Evolutionary conservation across 495 filamentous ascomycete genomes (phyloP).

Genomic region (Melanomma pulvis-pyrius): DNA sequence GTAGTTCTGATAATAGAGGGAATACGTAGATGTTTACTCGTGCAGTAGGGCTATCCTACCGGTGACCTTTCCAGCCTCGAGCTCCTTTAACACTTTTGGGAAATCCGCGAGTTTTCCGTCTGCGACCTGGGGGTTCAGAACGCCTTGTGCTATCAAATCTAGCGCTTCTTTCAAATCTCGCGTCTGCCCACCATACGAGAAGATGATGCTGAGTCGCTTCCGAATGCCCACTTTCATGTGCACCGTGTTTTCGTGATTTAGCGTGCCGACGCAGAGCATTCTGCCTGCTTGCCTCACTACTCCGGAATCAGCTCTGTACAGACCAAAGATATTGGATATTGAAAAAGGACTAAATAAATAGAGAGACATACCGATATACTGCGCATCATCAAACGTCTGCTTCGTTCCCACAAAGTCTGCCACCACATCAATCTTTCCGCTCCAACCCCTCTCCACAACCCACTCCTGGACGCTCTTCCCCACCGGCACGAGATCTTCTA

Average conservation of each 20-base stretch:
- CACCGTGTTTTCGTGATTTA: constrained; percentile 12
- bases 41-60: constrained; percentile 4
- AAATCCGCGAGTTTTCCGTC: constrained; percentile 8
- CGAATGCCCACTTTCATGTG: constrained; percentile 11
- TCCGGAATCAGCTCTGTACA: not conserved
- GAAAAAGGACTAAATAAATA: not conserved
- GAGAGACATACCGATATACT: constrained; percentile 1
- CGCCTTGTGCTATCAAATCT: not conserved
- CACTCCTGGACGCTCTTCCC: constrained; percentile 7
- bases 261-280: constrained; percentile 4
- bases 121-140: not conserved
- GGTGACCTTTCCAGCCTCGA: not conserved
- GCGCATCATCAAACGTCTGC: constrained; percentile 18
- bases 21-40: not conserved
- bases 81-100: not conserved
- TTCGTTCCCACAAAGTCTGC: constrained; percentile 13
- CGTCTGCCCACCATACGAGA: constrained; percentile 8
- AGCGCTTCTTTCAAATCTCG: not conserved
- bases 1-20: not conserved
- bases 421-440: constrained; percentile 6
- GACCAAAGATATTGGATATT: not conserved
- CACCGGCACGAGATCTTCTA: constrained; percentile 11
- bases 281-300: not conserved
- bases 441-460: not conserved
- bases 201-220: constrained; percentile 9